Percentiles rank a stretch among this genome's conserved stretches.
Conservation (phyloP, 208 protist genomes). For the Zelonia costaricensis region DNA sequence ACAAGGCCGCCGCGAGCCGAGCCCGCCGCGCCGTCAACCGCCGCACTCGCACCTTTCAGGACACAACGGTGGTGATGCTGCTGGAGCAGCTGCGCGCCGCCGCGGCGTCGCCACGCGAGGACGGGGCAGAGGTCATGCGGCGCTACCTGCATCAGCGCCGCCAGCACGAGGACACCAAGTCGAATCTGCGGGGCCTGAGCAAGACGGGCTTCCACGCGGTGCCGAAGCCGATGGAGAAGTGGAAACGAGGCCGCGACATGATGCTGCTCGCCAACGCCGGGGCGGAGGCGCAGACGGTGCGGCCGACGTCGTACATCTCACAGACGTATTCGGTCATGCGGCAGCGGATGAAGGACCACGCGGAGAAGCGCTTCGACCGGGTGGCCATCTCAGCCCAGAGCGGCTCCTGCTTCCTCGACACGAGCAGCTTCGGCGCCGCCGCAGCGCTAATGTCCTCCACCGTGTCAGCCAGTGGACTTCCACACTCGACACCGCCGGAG, state of each 20-base stretch:
- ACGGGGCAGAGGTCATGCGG: conserved; percentile 37
- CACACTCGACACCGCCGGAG: conserved; percentile 10
- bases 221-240: conserved; percentile 56
- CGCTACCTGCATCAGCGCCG: conserved; percentile 54
- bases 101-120: conserved; percentile 37
- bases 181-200: conserved; percentile 45
- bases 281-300: conserved; percentile 53
- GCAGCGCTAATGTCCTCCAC: background rate
- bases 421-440: conserved; percentile 16
- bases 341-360: conserved; percentile 41
- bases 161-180: conserved; percentile 48
- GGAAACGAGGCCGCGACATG: conserved; percentile 63
- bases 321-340: conserved; percentile 45
- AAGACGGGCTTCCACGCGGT: conserved; percentile 60
- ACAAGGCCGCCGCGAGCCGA: conserved; percentile 8
- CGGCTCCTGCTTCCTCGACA: conserved; percentile 26
- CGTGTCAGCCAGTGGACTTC: background rate
- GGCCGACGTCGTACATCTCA: conserved; percentile 47
- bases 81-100: conserved; percentile 27
- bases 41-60: conserved; percentile 31
- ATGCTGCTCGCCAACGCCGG: conserved; percentile 56
- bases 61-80: conserved; percentile 16
- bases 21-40: conserved; percentile 19
- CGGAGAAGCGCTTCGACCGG: conserved; percentile 39
- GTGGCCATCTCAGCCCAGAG: conserved; percentile 16